These are phyloP conservation scores for Claviceps paspali DNA, from an alignment of 2,329 filamentous ascomycete species.

Conservation along the genomic window DNA sequence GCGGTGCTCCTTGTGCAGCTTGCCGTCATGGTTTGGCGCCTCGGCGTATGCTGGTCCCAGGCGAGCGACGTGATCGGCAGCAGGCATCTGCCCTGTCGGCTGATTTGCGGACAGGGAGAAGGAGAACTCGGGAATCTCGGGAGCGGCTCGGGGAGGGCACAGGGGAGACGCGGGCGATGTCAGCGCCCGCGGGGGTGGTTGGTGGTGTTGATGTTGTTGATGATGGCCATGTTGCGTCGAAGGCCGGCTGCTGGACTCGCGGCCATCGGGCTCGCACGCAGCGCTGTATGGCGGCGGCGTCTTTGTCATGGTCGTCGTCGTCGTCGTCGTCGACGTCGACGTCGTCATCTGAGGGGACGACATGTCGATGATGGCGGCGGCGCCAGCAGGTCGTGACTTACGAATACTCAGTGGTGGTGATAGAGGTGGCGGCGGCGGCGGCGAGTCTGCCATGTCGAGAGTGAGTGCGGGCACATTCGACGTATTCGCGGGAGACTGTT, in stretches of 20 bases:
- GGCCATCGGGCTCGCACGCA: too few relatives aligned
- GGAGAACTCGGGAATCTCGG: slow-evolving; percentile 10
- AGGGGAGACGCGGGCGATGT: not conserved
- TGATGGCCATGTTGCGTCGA: not conserved
- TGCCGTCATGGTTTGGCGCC: too few relatives aligned
- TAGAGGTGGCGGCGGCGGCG: slow-evolving; percentile 7
- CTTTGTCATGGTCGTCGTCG: too few relatives aligned
- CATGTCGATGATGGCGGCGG: slow-evolving; percentile 6
- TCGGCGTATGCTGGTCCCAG: not conserved
- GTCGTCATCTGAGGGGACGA: slow-evolving; percentile 7
- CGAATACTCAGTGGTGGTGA: not conserved
- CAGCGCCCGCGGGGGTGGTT: not conserved
- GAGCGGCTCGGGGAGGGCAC: slow-evolving; percentile 9
- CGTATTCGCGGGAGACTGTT: too few relatives aligned
- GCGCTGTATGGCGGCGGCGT: too few relatives aligned
- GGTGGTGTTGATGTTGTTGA: not conserved
- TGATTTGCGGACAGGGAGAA: slow-evolving; percentile 8
- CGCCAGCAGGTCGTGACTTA: too few relatives aligned
- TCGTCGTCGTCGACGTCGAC: too few relatives aligned
- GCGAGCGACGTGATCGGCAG: slow-evolving; percentile 1
- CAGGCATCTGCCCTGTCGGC: slow-evolving; percentile 12
- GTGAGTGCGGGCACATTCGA: too few relatives aligned
- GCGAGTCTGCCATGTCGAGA: slow-evolving; percentile 16
- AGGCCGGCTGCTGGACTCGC: too few relatives aligned
- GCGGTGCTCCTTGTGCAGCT: slow-evolving; percentile 18